Percentiles rank a stretch among this genome's conserved stretches.
These are phyloP conservation scores for Candolleomyces efflorescens DNA, from an alignment of 768 basidiomycete genomes.

Conservation along the genomic window DNA sequence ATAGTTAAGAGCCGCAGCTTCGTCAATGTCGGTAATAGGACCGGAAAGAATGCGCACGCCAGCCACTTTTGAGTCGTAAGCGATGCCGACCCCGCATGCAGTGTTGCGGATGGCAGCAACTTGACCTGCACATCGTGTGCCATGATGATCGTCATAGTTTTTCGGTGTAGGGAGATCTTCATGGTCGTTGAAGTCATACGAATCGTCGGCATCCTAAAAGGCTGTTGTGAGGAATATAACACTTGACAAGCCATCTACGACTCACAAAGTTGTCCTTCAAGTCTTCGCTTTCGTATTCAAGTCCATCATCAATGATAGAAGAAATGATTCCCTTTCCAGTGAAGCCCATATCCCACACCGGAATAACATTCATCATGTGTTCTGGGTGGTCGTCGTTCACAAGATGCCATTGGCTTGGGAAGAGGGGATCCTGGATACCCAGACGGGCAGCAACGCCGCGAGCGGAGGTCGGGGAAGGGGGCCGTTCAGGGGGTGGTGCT, in stretches of 20 bases:
- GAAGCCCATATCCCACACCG: slow-evolving; percentile 87
- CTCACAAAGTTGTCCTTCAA: slow-evolving; percentile 89
- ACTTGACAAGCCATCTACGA: not conserved
- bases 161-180: slow-evolving; percentile 81
- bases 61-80: slow-evolving; percentile 87
- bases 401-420: slow-evolving; percentile 89
- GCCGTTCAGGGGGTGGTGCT: slow-evolving; percentile 57
- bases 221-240: slow-evolving; percentile 29
- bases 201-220: slow-evolving; percentile 74
- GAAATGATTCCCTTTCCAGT: slow-evolving; percentile 84
- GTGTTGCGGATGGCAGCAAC: slow-evolving; percentile 91
- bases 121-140: slow-evolving; percentile 97
- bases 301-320: slow-evolving; percentile 91
- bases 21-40: slow-evolving; percentile 92
- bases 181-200: slow-evolving; percentile 97
- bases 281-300: slow-evolving; percentile 88
- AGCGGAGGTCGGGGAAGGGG: slow-evolving; percentile 35
- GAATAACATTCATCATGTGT: slow-evolving; percentile 90
- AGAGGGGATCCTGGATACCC: slow-evolving; percentile 76
- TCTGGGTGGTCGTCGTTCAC: slow-evolving; percentile 81
- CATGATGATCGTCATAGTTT: slow-evolving; percentile 90
- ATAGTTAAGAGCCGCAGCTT: slow-evolving; percentile 92
- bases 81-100: slow-evolving; percentile 92
- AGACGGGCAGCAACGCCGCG: slow-evolving; percentile 53
- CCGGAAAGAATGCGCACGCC: slow-evolving; percentile 95